Base-by-base conservation (phyloP, 768 basidiomycete genomes). In the Tylopilus rubrobrunneus region DNA sequence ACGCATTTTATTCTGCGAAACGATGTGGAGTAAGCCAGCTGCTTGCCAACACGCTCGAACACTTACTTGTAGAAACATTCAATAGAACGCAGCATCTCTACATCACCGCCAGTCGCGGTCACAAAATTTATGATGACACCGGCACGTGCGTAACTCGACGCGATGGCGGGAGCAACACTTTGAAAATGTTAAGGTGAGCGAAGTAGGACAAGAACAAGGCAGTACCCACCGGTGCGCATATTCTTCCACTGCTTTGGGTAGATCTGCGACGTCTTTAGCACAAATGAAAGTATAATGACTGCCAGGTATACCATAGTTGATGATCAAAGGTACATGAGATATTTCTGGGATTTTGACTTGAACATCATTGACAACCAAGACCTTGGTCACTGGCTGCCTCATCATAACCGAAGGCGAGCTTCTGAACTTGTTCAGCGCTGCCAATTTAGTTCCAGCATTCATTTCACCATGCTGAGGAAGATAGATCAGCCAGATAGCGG, bases 21-120 rank as follows among this genome's bases (percentile, higher is more conserved):
- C 37, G 48, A 36, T 21, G 43, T n/a, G n/a, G 19, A 19, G 56
- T 69, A n/a, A 69, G 63, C 33, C 17, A 49, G 8, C 21, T 39
- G 29, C 25, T 19, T 36, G 9, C 17, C 17, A 56, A 44, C 27
- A 36, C 39, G 29, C 1, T 36, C 34, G 36, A 29, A 68, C 71
- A 55, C 82, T 60, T 60, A 92, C 91, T 92, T 92, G 80, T 96
- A 98, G 75, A 93, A 96, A 80, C 94, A 96, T 77, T 98, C 96
- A 78, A 98, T 98, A 62, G 90, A 91, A 66, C 96, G 83, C 57
- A 98, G 76, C 94, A 98, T 97, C 75, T 98, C 96, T 51, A 98
- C 95, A 69, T 98, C 96, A 40, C 94, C 95, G 29, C 95, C 94
- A 14, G 93, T 94, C 51, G 95, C 96, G 52, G 95, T 97, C 57